Conservation (phyloP, 768 basidiomycete genomes). For the Leucocoprinus leucothites region DNA sequence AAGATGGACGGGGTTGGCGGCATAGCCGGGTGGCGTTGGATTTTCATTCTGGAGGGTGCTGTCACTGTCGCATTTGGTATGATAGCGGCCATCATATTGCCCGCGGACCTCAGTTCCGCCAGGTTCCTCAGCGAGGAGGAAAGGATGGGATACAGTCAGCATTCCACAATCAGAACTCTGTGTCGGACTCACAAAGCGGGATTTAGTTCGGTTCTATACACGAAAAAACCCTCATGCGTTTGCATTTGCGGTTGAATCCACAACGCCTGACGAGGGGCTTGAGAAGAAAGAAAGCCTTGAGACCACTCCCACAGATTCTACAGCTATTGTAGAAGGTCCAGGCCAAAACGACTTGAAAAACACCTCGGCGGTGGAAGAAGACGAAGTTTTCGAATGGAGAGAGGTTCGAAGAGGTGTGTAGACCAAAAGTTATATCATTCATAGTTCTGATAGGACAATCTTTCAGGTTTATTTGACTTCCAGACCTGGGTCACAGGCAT, state of each 20-base stretch:
- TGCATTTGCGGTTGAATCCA: not conserved
- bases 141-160: constrained; percentile 26
- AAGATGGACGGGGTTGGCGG: constrained; percentile 24
- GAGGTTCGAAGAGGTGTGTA: constrained; percentile 7
- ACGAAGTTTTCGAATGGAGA: constrained; percentile 6
- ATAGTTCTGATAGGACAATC: too few relatives aligned
- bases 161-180: constrained; percentile 27
- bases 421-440: not conserved
- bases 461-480: constrained; percentile 5
- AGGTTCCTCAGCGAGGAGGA: constrained; percentile 27
- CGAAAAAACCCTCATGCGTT: constrained; percentile 25
- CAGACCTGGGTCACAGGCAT: constrained; percentile 11
- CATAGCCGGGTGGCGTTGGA: constrained; percentile 30
- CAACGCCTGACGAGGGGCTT: too few relatives aligned
- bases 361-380: not conserved
- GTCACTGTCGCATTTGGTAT: constrained; percentile 23
- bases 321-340: not conserved
- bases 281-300: too few relatives aligned
- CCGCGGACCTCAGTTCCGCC: constrained; percentile 14
- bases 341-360: not conserved
- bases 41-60: constrained; percentile 29
- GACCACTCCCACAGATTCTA: too few relatives aligned
- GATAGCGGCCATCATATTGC: constrained; percentile 20
- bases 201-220: not conserved
- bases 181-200: not conserved